Base-by-base conservation (phyloP, 2,329 filamentous ascomycete genomes). In the Aspergillus eucalypticola region DNA sequence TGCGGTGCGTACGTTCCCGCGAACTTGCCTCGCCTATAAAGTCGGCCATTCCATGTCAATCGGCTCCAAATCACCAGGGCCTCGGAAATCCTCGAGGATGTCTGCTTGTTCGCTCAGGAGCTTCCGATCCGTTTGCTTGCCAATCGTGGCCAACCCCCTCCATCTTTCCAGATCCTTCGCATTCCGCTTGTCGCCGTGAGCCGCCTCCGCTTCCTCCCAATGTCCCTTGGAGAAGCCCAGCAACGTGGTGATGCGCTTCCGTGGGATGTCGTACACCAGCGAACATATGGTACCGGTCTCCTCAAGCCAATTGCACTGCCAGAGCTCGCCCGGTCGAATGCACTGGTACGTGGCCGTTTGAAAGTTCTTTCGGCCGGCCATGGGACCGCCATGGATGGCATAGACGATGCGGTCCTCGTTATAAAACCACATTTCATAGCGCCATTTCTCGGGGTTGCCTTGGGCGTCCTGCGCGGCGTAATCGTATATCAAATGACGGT, bases 371-470 rank as follows among this genome's bases (percentile, higher is more conserved):
- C 82, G 78, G 2, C 83, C 83, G 0, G 80, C 79, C 84, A 87
- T 87, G 3, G 84, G 84, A 0, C 84, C 84, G 3, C 84, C 83
- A 64, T 86, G 84, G 57, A 87, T 87, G 23, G 80, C 79, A 64
- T 87, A 87, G 60, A 86, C 81, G 51, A 85, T 79, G 4, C 83
- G 79, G 56, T 79, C 73, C 17, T 80, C 72, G n/a, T 80, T 84
- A 65, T 82, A 83, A 72, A 86, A 86, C 84, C 84, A 86, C 67
- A 87, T 81, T 61, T 87, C 84, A 65, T 87, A 87, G 1, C 82
- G 79, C 85, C 84, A 87, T 68, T 84, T 86, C 54, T 85, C 82
- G 0, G 82, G 79, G 5, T 81, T 81, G 8, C 83, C 82, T 1
- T 79, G 58, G 2, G 62, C 64, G 57, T 83, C 79, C 55, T 81